Evolutionary conservation across 169 alveolate species (phyloP).

Genomic region (Plasmodium yoelii): DNA sequence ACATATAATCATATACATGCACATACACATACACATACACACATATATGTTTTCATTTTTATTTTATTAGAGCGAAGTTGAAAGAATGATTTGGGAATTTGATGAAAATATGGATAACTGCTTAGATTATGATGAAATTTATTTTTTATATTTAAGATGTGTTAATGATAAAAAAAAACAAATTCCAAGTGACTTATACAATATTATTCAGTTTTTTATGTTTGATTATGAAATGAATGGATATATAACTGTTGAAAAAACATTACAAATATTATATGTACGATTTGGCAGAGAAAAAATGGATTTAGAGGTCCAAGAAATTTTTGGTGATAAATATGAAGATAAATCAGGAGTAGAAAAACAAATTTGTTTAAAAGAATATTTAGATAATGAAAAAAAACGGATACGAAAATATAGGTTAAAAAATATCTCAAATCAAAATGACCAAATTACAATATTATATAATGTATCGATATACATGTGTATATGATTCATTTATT

Average conservation of each 20-base stretch:
- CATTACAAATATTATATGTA: slow-evolving; percentile 66
- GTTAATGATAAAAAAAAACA: slow-evolving; percentile 71
- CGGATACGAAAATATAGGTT: slow-evolving; percentile 59
- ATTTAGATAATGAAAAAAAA: slow-evolving; percentile 61
- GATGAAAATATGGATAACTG: slow-evolving; percentile 74
- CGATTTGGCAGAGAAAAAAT: slow-evolving; percentile 73
- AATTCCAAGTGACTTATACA: slow-evolving; percentile 67
- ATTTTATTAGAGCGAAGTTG: slow-evolving; percentile 52
- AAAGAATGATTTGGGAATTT: slow-evolving; percentile 75
- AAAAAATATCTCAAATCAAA: neutral
- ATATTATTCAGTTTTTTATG: slow-evolving; percentile 71
- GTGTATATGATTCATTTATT: neutral
- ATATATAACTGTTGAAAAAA: slow-evolving; percentile 72
- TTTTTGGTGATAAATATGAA: slow-evolving; percentile 72
- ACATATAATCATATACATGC: neutral
- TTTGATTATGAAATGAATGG: slow-evolving; percentile 76
- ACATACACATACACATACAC: neutral
- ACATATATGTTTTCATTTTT: neutral
- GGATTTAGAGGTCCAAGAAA: slow-evolving; percentile 72
- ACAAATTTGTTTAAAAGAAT: slow-evolving; percentile 49
- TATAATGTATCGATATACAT: neutral
- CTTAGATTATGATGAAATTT: slow-evolving; percentile 72
- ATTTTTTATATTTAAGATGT: slow-evolving; percentile 54
- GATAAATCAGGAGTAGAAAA: slow-evolving; percentile 72
- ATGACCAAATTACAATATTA: too few relatives aligned